A percentile compares a stretch with the other conserved stretches of the same genome.
Evolutionary conservation across 352 stramenopile genomes (phyloP).

Genomic region (Globisporangium splendens): DNA sequence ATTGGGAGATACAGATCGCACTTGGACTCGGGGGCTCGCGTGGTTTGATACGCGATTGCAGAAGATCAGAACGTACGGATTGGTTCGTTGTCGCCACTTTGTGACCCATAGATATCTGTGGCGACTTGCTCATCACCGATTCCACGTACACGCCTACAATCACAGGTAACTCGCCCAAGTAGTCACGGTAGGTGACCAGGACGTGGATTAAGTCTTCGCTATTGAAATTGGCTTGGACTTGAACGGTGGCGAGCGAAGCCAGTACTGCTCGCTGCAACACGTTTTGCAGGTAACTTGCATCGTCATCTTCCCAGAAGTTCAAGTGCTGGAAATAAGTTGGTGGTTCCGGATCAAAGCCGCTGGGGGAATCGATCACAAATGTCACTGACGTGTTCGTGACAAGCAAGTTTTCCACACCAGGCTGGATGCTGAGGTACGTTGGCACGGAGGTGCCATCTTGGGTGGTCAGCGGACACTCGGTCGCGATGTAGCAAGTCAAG

Average conservation of each 20-base stretch:
- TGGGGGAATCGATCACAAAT: slow-evolving; percentile 1
- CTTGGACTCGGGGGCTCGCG: not conserved
- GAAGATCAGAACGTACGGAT: not conserved
- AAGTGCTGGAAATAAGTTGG: slow-evolving; percentile 4
- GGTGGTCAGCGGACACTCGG: slow-evolving; percentile 7
- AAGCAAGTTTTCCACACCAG: slow-evolving; percentile 2
- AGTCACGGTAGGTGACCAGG: slow-evolving; percentile 7
- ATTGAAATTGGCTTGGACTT: not conserved
- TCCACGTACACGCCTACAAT: slow-evolving; percentile 1
- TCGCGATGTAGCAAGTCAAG: slow-evolving; percentile 10
- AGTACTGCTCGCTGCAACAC: slow-evolving; percentile 5
- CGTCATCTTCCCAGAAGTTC: not conserved
- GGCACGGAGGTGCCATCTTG: not conserved
- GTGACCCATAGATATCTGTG: not conserved
- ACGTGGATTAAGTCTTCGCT: not conserved
- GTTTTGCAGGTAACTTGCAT: not conserved
- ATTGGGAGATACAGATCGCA: not conserved
- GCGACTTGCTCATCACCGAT: not conserved
- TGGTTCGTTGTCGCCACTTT: not conserved
- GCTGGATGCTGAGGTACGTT: slow-evolving; percentile 3
- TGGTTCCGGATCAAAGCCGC: not conserved
- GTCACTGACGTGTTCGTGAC: not conserved
- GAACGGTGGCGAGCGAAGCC: slow-evolving; percentile 1
- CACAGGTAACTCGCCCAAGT: slow-evolving; percentile 5
- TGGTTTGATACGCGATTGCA: not conserved